Percentiles rank a stretch among this genome's conserved stretches.
Evolutionary conservation across 2,329 filamentous ascomycete genomes (phyloP).

Genomic region (Fusarium sp.): DNA sequence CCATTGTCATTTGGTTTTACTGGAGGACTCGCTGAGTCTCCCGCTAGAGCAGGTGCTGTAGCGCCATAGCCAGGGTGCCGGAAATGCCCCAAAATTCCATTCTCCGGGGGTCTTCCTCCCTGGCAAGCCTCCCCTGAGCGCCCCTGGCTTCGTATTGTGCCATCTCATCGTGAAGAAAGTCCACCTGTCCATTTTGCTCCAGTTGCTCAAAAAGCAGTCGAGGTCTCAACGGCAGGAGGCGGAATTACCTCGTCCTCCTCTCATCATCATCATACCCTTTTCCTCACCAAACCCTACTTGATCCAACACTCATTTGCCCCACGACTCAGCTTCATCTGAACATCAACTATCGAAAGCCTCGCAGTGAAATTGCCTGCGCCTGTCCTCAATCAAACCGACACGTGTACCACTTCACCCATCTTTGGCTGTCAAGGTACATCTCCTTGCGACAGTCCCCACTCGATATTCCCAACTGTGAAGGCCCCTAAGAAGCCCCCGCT

Average conservation of each 20-base stretch:
- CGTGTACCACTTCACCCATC: constrained; percentile 24
- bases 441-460: constrained; percentile 6
- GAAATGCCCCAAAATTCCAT: constrained; percentile 4
- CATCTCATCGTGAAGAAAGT: neutral
- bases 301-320: neutral
- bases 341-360: constrained; percentile 24
- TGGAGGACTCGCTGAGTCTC: neutral
- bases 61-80: neutral
- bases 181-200: constrained; percentile 1
- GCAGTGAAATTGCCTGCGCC: constrained; percentile 11
- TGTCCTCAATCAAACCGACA: constrained; percentile 16
- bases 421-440: constrained; percentile 24
- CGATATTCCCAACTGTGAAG: constrained; percentile 16
- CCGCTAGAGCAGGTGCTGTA: neutral
- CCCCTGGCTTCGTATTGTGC: neutral
- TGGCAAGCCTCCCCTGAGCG: constrained; percentile 1
- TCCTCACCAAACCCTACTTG: neutral
- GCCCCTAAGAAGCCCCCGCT: constrained; percentile 26
- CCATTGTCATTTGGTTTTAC: neutral
- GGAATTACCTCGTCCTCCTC: constrained; percentile 5
- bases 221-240: neutral
- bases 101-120: neutral
- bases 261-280: constrained; percentile 13
- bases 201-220: neutral
- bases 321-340: neutral